Conservation (phyloP, 441 rosid species). For the Breynia disticha region DNA sequence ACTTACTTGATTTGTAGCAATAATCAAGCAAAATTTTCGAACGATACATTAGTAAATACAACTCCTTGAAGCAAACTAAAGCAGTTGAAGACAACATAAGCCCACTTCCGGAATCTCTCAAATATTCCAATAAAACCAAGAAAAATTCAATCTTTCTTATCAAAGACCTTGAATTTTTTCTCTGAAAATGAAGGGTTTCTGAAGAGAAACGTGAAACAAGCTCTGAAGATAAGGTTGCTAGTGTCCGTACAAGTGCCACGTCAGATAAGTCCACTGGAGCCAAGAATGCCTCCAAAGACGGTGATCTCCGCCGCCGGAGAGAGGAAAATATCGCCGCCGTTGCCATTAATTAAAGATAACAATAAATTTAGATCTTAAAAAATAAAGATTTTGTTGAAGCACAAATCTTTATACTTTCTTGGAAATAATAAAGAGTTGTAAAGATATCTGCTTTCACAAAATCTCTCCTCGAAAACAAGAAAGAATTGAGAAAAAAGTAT, state of each 20-base stretch:
- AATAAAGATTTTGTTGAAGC: background rate
- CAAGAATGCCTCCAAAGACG: slow-evolving; percentile 63
- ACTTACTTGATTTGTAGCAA: slow-evolving; percentile 66
- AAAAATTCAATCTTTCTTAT: slow-evolving; percentile 64
- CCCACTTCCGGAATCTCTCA: slow-evolving; percentile 37
- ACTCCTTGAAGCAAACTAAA: slow-evolving; percentile 66
- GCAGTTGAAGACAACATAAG: slow-evolving; percentile 35
- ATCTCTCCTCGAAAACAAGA: no score
- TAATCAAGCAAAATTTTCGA: slow-evolving; percentile 74
- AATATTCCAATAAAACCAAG: slow-evolving; percentile 44
- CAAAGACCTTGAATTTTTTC: slow-evolving; percentile 60
- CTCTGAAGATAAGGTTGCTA: slow-evolving; percentile 49
- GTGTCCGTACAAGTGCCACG: slow-evolving; percentile 50
- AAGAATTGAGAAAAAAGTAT: no score
- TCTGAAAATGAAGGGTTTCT: slow-evolving; percentile 40
- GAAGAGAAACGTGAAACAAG: slow-evolving; percentile 42
- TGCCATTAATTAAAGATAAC: slow-evolving; percentile 36
- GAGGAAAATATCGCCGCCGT: slow-evolving; percentile 77
- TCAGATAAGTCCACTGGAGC: slow-evolving; percentile 79
- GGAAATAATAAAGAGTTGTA: background rate
- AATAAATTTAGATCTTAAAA: no score
- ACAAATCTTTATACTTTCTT: background rate
- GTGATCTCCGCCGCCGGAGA: slow-evolving; percentile 59
- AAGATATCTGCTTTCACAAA: background rate
- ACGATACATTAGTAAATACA: slow-evolving; percentile 62